Conservation (phyloP, 495 filamentous ascomycete species). For the Lasiosphaeriaceae sp. region DNA sequence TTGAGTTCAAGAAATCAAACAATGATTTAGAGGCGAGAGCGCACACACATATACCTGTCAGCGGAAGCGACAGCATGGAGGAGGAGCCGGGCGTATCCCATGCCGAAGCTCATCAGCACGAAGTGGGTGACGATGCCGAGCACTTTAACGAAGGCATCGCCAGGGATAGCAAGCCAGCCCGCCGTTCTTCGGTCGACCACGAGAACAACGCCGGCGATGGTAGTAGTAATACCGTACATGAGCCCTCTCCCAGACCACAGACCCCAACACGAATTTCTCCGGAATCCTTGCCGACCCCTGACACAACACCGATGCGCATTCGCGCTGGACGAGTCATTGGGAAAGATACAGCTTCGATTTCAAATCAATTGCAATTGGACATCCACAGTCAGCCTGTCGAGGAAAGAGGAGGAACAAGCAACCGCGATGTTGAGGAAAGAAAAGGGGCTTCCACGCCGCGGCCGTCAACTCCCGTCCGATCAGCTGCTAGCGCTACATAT, state of each 20-base stretch:
- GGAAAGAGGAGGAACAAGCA: neutral
- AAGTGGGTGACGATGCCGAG: too few species aligned
- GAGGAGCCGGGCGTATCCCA: too few species aligned
- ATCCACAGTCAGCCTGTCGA: neutral
- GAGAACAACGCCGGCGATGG: neutral
- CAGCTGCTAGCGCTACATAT: neutral
- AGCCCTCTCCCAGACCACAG: neutral
- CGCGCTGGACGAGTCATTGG: neutral
- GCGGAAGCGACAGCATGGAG: too few species aligned
- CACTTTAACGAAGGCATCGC: too few species aligned
- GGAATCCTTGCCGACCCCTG: conserved; percentile 4
- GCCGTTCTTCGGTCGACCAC: too few species aligned
- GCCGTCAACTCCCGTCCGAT: neutral
- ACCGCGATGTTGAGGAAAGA: neutral
- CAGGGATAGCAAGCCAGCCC: too few species aligned
- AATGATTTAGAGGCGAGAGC: too few species aligned
- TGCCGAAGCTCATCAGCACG: too few species aligned
- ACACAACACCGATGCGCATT: neutral
- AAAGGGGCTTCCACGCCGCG: neutral
- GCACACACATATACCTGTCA: too few species aligned
- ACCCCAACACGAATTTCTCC: conserved; percentile 3
- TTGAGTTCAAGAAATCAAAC: too few species aligned
- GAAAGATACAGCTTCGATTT: neutral
- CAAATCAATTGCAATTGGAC: neutral
- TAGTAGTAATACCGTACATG: neutral